Evolutionary conservation across 1,284 basidiomycete genomes (phyloP).

Genomic region (Polyporus tsugae): DNA sequence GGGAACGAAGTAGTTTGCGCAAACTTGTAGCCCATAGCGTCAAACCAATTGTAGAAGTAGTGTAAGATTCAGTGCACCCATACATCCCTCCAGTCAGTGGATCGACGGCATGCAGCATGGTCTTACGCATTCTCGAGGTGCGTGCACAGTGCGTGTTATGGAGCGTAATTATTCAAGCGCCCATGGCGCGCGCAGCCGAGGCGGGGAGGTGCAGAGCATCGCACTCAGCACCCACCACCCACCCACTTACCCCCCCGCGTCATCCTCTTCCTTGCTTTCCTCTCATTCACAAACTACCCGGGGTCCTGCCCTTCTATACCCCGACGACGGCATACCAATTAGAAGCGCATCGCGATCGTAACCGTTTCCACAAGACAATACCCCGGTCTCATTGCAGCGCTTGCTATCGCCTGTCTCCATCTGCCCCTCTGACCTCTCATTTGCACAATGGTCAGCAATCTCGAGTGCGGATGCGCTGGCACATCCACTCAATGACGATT

Average conservation of each 20-base stretch:
- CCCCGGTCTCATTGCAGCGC: constrained; percentile 16
- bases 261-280: not conserved
- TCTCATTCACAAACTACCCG: constrained; percentile 1
- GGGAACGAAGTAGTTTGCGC: not conserved
- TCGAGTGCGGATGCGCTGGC: not conserved
- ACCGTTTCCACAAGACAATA: constrained; percentile 15
- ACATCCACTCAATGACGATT: not conserved
- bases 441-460: constrained; percentile 33
- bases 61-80: not conserved
- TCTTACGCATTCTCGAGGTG: not conserved
- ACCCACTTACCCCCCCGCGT: constrained; percentile 16
- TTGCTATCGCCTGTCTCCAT: constrained; percentile 20
- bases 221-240: constrained; percentile 21
- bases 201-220: constrained; percentile 10
- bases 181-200: constrained; percentile 14
- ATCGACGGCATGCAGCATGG: not conserved
- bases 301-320: not conserved
- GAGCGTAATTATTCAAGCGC: constrained; percentile 11
- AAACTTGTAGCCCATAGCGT: not conserved
- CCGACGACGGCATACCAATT: not conserved
- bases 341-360: constrained; percentile 21
- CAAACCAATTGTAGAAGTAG: not conserved
- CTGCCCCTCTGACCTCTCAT: constrained; percentile 14
- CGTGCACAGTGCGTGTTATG: not conserved
- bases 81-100: not conserved